Percentiles rank a stretch among this genome's conserved stretches.
phyloP scores from a whole-genome alignment of 352 stramenopile genomes.

The Globisporangium cylindrosporum region DNA sequence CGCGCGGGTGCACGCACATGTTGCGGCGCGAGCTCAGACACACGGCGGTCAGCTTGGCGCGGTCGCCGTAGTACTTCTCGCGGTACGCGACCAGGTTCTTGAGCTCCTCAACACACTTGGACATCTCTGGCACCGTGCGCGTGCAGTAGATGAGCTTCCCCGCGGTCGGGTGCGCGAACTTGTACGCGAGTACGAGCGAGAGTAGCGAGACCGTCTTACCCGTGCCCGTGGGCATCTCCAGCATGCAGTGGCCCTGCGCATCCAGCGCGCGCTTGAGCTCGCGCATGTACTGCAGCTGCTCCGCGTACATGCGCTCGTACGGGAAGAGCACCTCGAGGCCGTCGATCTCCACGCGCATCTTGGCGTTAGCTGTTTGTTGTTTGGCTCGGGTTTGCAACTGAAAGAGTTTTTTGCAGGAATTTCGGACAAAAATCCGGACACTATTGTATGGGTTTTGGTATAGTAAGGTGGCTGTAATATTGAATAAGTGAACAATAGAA shows the following conservation, averaged over 20 bases:
- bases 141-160: conserved; percentile 99
- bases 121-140: conserved; percentile 99
- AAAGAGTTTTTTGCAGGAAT: background rate
- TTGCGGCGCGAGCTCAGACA: conserved; percentile 94
- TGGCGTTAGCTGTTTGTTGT: background rate
- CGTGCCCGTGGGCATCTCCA: conserved; percentile 99
- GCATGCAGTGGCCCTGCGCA: conserved; percentile 94
- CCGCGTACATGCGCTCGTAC: conserved; percentile 96
- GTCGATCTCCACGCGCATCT: conserved; percentile 95
- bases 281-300: conserved; percentile 99
- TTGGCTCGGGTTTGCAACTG: background rate
- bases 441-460: no score
- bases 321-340: conserved; percentile 98
- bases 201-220: conserved; percentile 98
- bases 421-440: no score
- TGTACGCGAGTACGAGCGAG: conserved; percentile 94
- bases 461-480: no score
- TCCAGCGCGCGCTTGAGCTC: conserved; percentile 98
- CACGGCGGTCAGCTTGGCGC: conserved; percentile 76
- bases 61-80: conserved; percentile 53
- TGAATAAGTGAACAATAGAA: no score
- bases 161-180: conserved; percentile 91
- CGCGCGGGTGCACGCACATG: conserved; percentile 97
- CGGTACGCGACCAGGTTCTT: conserved; percentile 92
- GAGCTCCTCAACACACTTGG: conserved; percentile 97